These are phyloP conservation scores for Starmera caribaea DNA, from an alignment of 805 yeast genomes.

Conservation along the genomic window DNA sequence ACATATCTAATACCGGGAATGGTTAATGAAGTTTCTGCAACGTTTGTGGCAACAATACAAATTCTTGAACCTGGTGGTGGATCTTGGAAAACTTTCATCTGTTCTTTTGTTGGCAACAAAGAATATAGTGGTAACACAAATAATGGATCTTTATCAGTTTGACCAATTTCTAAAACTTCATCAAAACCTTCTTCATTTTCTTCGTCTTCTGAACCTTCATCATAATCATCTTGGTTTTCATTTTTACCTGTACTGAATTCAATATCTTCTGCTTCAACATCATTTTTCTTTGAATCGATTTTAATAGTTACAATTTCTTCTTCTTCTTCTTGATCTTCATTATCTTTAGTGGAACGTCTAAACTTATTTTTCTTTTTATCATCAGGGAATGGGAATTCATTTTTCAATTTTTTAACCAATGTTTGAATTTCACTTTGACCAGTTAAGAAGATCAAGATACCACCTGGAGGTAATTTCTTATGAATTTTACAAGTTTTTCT, in stretches of 20 bases:
- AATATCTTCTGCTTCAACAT: conserved; percentile 79
- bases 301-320: conserved; percentile 37
- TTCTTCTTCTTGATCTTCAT: conserved; percentile 22
- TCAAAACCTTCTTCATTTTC: conserved; percentile 54
- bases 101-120: conserved; percentile 86
- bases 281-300: conserved; percentile 42
- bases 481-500: conserved; percentile 84
- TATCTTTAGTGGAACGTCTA: conserved; percentile 1
- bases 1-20: conserved; percentile 94
- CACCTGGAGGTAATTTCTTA: conserved; percentile 81
- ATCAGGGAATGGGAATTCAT: conserved; percentile 52
- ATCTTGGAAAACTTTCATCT: conserved; percentile 79
- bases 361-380: conserved; percentile 13
- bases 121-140: conserved; percentile 92
- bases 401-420: conserved; percentile 59
- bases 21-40: conserved; percentile 95
- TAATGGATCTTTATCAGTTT: conserved; percentile 65
- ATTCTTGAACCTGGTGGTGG: conserved; percentile 84
- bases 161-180: conserved; percentile 62
- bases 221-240: conserved; percentile 25
- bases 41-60: conserved; percentile 93
- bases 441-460: conserved; percentile 82
- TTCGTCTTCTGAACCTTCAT: conserved; percentile 28
- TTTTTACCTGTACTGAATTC: conserved; percentile 48
- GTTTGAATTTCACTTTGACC: conserved; percentile 88